Evolutionary conservation across 2,329 filamentous ascomycete genomes (phyloP), one percentile per base, ranked within the genome.

Genomic region (Pestalotiopsis sp.): DNA sequence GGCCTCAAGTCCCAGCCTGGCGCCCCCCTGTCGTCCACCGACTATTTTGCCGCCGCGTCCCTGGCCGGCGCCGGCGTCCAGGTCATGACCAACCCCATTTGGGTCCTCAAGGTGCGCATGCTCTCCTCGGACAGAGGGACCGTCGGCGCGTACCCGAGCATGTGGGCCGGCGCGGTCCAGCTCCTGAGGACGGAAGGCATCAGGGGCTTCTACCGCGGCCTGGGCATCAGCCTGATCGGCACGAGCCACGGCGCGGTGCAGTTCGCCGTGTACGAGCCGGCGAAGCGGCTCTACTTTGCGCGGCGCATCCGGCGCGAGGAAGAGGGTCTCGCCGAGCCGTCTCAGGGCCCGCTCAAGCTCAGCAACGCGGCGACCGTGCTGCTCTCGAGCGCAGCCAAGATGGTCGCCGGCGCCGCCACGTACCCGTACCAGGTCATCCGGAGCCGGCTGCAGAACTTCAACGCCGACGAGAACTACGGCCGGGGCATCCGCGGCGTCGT

Each of bases 21-120:
- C 70, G 72, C 76, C 7, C 69, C 69, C 41, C 83, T 93, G 41
- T 81, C 85, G 2, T 87, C 89, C 5, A 84, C 84, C 31, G 94
- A 97, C 80, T 97, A 95, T 82, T 95, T 98, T 78, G 75, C 92
- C 61, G 90, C 94, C 3, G 95, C 93, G 41, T 92, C 84, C n/a
- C 76, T 86, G 36, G 83, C 87, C 72, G 95, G 95, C 38, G 84
- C 92, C 20, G 80, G 93, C 55, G 97, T 94, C 1, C 92, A 95
- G 58, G 82, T 93, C 38, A 86, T 95, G 72, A 98, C 96, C 38
- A 98, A 98, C 78, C 96, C 96, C 2, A 91, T 99, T 74, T 99
- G 96, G 96, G 96, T 99, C 2, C 90, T 99, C 79, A 98, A 98
- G 84, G 98, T 95, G 9, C 92, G 96, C 71, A 98, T 99, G 94